A percentile compares a stretch with the other conserved stretches of the same genome.
These are phyloP conservation scores for Plasmodium falciparum DNA, from an alignment of 169 alveolate genomes.

Conservation along the genomic window DNA sequence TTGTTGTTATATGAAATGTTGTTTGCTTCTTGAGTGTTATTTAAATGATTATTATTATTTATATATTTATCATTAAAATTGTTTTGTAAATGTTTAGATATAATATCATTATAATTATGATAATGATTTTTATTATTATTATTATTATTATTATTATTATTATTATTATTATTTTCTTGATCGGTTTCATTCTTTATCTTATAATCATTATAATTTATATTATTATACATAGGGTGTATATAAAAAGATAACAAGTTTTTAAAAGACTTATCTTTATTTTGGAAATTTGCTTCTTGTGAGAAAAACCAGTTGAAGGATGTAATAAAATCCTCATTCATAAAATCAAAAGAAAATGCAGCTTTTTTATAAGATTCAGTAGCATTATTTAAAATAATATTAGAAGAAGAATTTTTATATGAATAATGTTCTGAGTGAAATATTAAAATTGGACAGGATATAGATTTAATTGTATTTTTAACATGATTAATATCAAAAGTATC, in stretches of 20 bases:
- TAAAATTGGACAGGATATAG: constrained; percentile 51
- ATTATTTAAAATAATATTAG: constrained; percentile 39
- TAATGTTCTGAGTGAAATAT: constrained; percentile 61
- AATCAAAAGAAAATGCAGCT: constrained; percentile 69
- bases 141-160: constrained; percentile 3
- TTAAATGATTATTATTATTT: not conserved
- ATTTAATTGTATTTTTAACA: constrained; percentile 39
- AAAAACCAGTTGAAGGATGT: constrained; percentile 62
- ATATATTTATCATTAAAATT: constrained; percentile 3
- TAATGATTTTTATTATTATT: not conserved
- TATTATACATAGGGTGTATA: constrained; percentile 36
- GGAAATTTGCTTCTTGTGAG: constrained; percentile 25
- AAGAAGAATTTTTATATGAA: constrained; percentile 49
- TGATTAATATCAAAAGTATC: constrained; percentile 68
- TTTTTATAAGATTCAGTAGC: constrained; percentile 40
- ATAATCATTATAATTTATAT: not conserved
- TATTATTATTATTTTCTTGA: not conserved
- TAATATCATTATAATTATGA: constrained; percentile 1
- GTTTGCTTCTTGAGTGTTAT: constrained; percentile 9
- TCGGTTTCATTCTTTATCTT: not conserved
- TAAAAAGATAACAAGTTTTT: constrained; percentile 52
- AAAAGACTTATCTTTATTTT: constrained; percentile 39
- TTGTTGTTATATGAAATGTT: constrained; percentile 6
- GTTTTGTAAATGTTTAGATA: not conserved
- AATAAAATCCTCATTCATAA: constrained; percentile 71